Evolutionary conservation across 202 grass and related monocot species (phyloP).

Genomic region (Panicum virgatum): DNA sequence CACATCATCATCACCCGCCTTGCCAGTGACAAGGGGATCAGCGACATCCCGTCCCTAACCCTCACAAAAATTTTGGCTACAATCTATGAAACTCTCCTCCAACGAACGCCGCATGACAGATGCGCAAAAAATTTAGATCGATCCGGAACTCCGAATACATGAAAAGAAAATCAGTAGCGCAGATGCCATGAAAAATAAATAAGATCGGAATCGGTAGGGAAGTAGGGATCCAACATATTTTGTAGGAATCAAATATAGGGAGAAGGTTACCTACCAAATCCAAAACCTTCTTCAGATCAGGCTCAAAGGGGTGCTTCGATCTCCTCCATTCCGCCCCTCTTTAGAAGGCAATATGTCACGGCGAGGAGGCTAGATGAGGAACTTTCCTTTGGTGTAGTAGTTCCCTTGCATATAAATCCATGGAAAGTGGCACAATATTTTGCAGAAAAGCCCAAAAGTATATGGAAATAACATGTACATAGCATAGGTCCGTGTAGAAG

Average conservation of each 20-base stretch:
- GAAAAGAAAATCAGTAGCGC: background rate
- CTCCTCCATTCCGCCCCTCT: background rate
- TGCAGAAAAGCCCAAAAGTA: background rate
- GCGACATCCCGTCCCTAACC: background rate
- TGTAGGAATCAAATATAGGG: background rate
- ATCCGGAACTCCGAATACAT: background rate
- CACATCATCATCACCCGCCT: background rate
- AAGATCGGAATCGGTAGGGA: background rate
- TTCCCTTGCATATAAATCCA: background rate
- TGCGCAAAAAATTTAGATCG: background rate
- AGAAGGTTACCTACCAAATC: slow-evolving; percentile 17
- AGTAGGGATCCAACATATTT: background rate
- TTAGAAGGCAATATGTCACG: background rate
- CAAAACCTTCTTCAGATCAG: background rate
- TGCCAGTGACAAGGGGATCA: background rate
- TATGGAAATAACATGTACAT: background rate
- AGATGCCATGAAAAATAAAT: background rate
- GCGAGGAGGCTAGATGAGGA: background rate
- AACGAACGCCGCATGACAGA: background rate
- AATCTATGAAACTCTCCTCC: background rate
- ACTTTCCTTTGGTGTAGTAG: background rate
- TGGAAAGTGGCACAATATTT: background rate
- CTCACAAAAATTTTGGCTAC: background rate
- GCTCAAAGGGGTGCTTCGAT: background rate
- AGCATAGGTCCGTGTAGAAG: background rate